A percentile compares a stretch with the other conserved stretches of the same genome.
These are phyloP conservation scores for Pinus albicaulis DNA, from an alignment of 75 land plant species.

Conservation along the genomic window DNA sequence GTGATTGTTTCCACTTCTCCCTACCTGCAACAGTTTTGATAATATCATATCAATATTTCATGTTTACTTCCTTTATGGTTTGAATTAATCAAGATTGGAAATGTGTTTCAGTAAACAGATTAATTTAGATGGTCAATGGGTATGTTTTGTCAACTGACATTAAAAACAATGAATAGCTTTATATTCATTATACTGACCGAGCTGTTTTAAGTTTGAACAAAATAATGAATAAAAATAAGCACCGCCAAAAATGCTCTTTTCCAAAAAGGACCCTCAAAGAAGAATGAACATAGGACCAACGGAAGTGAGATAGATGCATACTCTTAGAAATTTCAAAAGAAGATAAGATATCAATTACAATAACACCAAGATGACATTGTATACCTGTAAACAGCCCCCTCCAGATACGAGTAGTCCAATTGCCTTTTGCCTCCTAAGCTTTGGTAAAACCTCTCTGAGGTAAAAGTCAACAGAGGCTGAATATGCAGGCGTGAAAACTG, in stretches of 20 bases:
- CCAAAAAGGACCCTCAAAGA: too few relatives aligned
- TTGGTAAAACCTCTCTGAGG: conserved; percentile 54
- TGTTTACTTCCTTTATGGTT: neutral
- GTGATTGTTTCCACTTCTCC: neutral
- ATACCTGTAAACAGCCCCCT: conserved; percentile 92
- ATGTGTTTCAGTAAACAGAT: neutral
- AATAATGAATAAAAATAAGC: too few relatives aligned
- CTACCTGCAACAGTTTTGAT: neutral
- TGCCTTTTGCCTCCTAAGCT: conserved; percentile 43
- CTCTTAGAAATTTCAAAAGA: neutral
- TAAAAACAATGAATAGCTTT: neutral
- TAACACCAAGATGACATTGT: too few relatives aligned
- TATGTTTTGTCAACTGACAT: neutral
- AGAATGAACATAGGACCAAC: too few relatives aligned
- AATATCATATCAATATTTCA: neutral
- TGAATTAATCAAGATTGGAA: neutral
- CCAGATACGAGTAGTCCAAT: conserved; percentile 60
- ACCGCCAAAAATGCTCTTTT: too few relatives aligned
- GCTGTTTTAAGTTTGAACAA: neutral
- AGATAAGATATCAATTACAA: neutral
- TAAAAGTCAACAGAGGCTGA: conserved; percentile 53
- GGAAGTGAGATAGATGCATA: too few relatives aligned
- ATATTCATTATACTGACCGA: neutral
- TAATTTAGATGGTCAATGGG: neutral
- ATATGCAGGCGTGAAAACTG: conserved; percentile 25